Base-by-base conservation (phyloP, 2,329 filamentous ascomycete species). In the Ceratocystis variospora region DNA sequence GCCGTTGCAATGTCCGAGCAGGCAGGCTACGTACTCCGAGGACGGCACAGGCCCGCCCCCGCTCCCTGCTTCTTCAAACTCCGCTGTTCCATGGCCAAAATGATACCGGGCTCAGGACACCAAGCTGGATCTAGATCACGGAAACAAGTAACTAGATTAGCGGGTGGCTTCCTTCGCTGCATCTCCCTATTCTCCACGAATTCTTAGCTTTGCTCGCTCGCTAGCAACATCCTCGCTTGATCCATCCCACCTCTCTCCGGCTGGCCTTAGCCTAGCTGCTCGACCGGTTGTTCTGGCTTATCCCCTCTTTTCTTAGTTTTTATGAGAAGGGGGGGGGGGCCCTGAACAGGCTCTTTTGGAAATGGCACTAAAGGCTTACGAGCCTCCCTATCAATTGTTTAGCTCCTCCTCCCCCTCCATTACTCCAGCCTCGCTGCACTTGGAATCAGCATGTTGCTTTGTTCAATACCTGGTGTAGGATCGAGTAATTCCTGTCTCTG, bases 381-480 rank as follows among this genome's bases (percentile, higher is more conserved):
- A 25, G 53, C 28, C 53, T 59, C 53, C 28, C 25, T 59, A 59
- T 59, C 6, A 17, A 59, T 59, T 59, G 53, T 59, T 59, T 37
- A 59, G 28, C 53, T 59, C 53, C 53, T 59, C n/a, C 7, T 33
- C 10, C 53, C 22, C 53, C 5, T 41, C 37, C 37, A 41, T 41
- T 41, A 41, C 37, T 10, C 4, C 53, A 33, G 28, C 25, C n/a
- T 59, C 28, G 28, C 53, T 41, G 37, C 25, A 59, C 28, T 19
- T 17, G 53, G 53, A 25, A 19, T 37, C 15, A 31, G 53, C 53
- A 33, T n/a, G 28, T n/a, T 7, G 53, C 28, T 31, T 55, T 28
- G 17, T 55, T 31, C 12, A 8, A 31, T 19, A 31, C 5, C 17
- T 5, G 53, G 3, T 59, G 22, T 59, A 25, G 33, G 28, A 59